Conservation (phyloP, 2,329 filamentous ascomycete genomes). For the Xylaria sp. region DNA sequence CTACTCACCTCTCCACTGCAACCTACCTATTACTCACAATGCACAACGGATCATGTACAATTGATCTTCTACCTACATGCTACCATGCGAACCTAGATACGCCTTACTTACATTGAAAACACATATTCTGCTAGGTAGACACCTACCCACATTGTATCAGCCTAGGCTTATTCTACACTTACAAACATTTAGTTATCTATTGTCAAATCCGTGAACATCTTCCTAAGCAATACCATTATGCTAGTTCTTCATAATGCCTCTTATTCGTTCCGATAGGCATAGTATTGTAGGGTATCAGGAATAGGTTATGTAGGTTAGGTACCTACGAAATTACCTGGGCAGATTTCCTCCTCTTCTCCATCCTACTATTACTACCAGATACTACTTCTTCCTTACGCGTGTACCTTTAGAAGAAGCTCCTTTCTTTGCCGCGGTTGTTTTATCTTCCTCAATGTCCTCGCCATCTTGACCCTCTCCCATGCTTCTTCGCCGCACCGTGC, state of each 20-base stretch:
- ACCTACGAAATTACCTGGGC: background rate
- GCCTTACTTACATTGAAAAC: too few species aligned
- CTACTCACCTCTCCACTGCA: too few species aligned
- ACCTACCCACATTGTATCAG: too few species aligned
- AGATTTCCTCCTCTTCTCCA: background rate
- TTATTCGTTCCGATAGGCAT: background rate
- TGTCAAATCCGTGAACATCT: too few species aligned
- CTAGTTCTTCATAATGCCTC: background rate
- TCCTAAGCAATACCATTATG: background rate
- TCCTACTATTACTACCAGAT: background rate
- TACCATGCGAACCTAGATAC: too few species aligned
- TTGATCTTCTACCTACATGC: too few species aligned
- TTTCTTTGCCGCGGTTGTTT: constrained; percentile 47
- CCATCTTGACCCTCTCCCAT: constrained; percentile 77
- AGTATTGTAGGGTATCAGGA: background rate
- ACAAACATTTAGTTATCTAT: background rate
- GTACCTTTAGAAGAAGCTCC: constrained; percentile 50
- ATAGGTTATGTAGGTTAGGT: background rate
- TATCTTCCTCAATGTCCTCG: constrained; percentile 59
- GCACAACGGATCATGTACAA: too few species aligned
- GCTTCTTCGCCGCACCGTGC: constrained; percentile 89
- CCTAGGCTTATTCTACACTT: background rate
- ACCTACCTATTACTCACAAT: too few species aligned
- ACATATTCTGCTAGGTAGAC: too few species aligned
- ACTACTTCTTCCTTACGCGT: constrained; percentile 56